Percentiles rank a stretch among this genome's conserved stretches.
Conservation (phyloP, 768 basidiomycete species). For the Suillus subalutaceus region DNA sequence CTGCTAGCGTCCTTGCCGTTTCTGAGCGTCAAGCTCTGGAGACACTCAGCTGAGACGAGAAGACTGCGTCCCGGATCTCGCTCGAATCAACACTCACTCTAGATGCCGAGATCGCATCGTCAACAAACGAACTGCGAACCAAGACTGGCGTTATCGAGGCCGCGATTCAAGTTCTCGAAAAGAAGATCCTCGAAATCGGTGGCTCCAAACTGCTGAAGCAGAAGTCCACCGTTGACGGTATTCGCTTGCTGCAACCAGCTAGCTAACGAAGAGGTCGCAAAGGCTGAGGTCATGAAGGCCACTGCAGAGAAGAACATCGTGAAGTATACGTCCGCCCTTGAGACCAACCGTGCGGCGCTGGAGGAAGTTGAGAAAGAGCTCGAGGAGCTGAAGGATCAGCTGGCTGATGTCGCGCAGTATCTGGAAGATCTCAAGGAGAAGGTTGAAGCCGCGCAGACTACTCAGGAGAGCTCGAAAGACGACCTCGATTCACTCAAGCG, state of each 20-base stretch:
- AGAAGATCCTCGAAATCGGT: too few species aligned
- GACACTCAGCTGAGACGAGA: conserved; percentile 79
- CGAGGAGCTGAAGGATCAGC: conserved; percentile 57
- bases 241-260: too few species aligned
- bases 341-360: conserved; percentile 52
- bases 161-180: too few species aligned
- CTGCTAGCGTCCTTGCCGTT: conserved; percentile 77
- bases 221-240: too few species aligned
- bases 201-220: too few species aligned
- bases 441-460: conserved; percentile 76
- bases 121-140: too few species aligned
- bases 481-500: conserved; percentile 49
- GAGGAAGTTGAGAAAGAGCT: conserved; percentile 71
- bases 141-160: too few species aligned
- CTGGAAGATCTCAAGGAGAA: conserved; percentile 62
- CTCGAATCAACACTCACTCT: too few species aligned
- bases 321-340: conserved; percentile 64
- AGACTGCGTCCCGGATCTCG: conserved; percentile 57
- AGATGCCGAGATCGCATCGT: too few species aligned
- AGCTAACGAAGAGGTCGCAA: too few species aligned
- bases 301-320: conserved; percentile 85
- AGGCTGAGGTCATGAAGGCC: too few species aligned
- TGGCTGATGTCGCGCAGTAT: conserved; percentile 59
- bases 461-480: conserved; percentile 66
- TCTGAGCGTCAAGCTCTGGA: conserved; percentile 88